Evolutionary conservation across 768 basidiomycete genomes (phyloP).

Genomic region (Tulasnella sp.): DNA sequence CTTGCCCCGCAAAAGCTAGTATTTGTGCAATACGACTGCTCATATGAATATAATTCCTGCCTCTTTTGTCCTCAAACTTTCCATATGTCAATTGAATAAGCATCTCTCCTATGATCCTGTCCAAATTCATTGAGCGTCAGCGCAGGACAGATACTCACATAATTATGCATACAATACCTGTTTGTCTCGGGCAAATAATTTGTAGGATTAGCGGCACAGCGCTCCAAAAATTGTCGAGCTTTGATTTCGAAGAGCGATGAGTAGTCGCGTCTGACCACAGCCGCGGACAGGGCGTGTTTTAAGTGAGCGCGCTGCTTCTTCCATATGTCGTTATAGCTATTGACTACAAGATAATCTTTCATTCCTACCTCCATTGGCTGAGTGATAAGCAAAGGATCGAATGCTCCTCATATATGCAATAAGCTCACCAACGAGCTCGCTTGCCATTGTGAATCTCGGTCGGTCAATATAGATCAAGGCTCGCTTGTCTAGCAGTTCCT

Average conservation of each 20-base stretch:
- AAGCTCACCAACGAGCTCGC: background rate
- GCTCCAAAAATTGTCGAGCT: background rate
- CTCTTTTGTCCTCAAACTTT: background rate
- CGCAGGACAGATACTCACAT: too few relatives aligned
- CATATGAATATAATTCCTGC: background rate
- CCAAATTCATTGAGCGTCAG: too few relatives aligned
- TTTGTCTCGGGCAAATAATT: background rate
- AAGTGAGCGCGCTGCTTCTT: background rate
- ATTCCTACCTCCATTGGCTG: too few relatives aligned
- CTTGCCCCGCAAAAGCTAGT: background rate
- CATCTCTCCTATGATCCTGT: background rate
- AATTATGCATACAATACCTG: too few relatives aligned
- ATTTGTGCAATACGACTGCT: background rate
- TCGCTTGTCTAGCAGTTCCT: conserved; percentile 36
- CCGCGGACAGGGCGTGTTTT: background rate
- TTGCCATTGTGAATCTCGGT: conserved; percentile 6
- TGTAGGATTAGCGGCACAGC: background rate
- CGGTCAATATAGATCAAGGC: conserved; percentile 35
- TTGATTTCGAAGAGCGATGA: background rate
- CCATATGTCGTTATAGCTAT: background rate
- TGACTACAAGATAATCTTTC: background rate
- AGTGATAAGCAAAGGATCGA: too few relatives aligned
- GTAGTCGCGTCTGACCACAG: background rate
- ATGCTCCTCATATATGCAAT: too few relatives aligned
- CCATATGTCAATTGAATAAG: background rate